These are phyloP conservation scores for Phytopythium aichiense DNA, from an alignment of 352 stramenopile species.

Conservation along the genomic window DNA sequence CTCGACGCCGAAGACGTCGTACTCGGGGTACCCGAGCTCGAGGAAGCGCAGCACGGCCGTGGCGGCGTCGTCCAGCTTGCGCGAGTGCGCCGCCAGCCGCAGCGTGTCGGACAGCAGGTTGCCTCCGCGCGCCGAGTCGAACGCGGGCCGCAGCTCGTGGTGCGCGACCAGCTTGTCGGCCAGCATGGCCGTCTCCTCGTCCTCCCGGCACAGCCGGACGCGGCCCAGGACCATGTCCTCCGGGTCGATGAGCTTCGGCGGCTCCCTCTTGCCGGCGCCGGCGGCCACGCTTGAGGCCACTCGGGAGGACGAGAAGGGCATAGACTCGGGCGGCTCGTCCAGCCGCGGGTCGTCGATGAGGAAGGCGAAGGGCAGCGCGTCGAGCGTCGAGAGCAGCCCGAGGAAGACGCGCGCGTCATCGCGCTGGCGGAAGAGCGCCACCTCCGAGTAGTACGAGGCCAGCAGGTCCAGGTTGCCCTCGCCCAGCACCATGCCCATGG, in stretches of 20 bases:
- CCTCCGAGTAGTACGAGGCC: slow-evolving; percentile 76
- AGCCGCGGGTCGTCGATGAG: slow-evolving; percentile 71
- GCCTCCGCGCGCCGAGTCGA: slow-evolving; percentile 67
- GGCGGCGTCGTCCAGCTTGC: slow-evolving; percentile 67
- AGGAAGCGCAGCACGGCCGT: slow-evolving; percentile 75
- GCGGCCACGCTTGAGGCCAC: neutral
- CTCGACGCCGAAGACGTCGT: slow-evolving; percentile 77
- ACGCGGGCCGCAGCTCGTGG: slow-evolving; percentile 63
- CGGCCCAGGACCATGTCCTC: slow-evolving; percentile 79
- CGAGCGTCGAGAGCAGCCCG: slow-evolving; percentile 54
- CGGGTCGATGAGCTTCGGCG: slow-evolving; percentile 74
- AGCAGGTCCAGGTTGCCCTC: slow-evolving; percentile 77
- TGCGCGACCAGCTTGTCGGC: slow-evolving; percentile 75
- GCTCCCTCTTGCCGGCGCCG: slow-evolving; percentile 22
- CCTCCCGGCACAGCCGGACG: slow-evolving; percentile 62
- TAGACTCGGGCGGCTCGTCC: slow-evolving; percentile 51
- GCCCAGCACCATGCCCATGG: slow-evolving; percentile 62
- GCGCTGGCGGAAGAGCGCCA: slow-evolving; percentile 71
- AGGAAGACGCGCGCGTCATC: slow-evolving; percentile 79
- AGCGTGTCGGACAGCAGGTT: slow-evolving; percentile 76
- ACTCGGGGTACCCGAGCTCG: slow-evolving; percentile 81
- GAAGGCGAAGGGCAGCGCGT: slow-evolving; percentile 75
- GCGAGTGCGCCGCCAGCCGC: slow-evolving; percentile 45
- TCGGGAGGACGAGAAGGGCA: slow-evolving; percentile 60
- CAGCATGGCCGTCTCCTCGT: slow-evolving; percentile 60